These are phyloP conservation scores for Colletotrichum neosansevieriae DNA, from an alignment of 2,329 filamentous ascomycete genomes.

Conservation along the genomic window DNA sequence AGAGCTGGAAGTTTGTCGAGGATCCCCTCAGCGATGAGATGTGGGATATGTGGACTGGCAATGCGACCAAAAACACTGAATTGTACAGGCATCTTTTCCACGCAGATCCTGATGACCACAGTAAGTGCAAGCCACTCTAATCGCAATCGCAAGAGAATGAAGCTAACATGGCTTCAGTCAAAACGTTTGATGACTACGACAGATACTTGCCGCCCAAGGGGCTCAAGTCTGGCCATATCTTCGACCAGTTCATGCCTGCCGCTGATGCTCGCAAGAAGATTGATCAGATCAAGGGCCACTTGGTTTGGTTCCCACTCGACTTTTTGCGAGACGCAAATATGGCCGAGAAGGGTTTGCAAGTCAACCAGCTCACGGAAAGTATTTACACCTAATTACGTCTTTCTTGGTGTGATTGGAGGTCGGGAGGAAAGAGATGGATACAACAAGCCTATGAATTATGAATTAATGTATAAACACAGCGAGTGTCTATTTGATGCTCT, in stretches of 20 bases:
- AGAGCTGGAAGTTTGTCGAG: conserved; percentile 73
- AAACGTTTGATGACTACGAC: conserved; percentile 91
- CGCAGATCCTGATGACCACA: conserved; percentile 88
- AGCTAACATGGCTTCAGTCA: conserved; percentile 63
- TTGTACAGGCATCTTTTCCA: conserved; percentile 86
- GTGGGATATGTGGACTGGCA: conserved; percentile 75
- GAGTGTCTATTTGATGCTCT: background rate
- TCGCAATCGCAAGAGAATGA: background rate
- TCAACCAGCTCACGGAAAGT: conserved; percentile 90
- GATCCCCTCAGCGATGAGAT: conserved; percentile 78
- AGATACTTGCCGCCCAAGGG: conserved; percentile 77
- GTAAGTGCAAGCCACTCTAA: conserved; percentile 54
- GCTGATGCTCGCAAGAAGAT: conserved; percentile 81
- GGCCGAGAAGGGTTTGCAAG: conserved; percentile 88
- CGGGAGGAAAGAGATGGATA: background rate
- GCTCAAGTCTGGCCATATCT: conserved; percentile 87
- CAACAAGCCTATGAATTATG: conserved; percentile 8
- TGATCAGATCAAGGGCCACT: conserved; percentile 81
- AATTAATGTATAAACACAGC: conserved; percentile 32
- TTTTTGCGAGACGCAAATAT: conserved; percentile 88
- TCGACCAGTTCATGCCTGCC: conserved; percentile 80
- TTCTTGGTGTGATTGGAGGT: conserved; percentile 61
- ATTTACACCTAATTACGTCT: conserved; percentile 73
- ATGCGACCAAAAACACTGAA: conserved; percentile 78
- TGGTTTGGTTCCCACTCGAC: conserved; percentile 95